Percentiles rank a stretch among this genome's conserved stretches.
These are phyloP conservation scores for Alternaria panax DNA, from an alignment of 2,329 filamentous ascomycete genomes.

Conservation along the genomic window DNA sequence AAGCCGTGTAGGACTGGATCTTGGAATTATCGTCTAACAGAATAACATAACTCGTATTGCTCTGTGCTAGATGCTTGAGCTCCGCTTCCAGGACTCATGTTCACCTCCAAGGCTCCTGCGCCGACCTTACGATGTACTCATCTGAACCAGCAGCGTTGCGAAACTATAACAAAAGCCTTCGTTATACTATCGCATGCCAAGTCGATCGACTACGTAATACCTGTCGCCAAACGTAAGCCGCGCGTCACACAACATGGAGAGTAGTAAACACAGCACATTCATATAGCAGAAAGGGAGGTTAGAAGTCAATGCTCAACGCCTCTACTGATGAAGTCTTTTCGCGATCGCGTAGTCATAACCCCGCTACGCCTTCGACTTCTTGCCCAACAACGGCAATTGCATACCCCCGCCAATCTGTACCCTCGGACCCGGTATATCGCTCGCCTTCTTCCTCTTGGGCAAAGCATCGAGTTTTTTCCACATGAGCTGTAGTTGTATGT, in stretches of 20 bases:
- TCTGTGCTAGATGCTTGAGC: neutral
- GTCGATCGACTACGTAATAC: neutral
- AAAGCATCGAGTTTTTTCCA: conserved; percentile 39
- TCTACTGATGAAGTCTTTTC: neutral
- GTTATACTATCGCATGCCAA: neutral
- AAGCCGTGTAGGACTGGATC: too few species aligned
- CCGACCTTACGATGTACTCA: neutral
- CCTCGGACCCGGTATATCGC: conserved; percentile 27
- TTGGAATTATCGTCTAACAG: neutral
- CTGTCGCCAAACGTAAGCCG: neutral
- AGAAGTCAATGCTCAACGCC: too few species aligned
- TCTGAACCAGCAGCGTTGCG: neutral
- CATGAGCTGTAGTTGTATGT: conserved; percentile 39
- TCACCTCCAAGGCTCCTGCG: neutral
- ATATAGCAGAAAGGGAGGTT: neutral
- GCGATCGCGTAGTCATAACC: neutral
- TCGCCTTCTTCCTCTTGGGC: conserved; percentile 26
- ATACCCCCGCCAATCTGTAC: conserved; percentile 24
- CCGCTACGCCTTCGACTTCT: conserved; percentile 5
- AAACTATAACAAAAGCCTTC: neutral
- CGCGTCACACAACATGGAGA: neutral
- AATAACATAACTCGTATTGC: neutral
- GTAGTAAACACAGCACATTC: neutral
- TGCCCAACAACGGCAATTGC: conserved; percentile 34
- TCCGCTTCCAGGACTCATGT: neutral